Evolutionary conservation across 495 filamentous ascomycete genomes (phyloP).

Genomic region (Penicillium macrosclerotiorum): DNA sequence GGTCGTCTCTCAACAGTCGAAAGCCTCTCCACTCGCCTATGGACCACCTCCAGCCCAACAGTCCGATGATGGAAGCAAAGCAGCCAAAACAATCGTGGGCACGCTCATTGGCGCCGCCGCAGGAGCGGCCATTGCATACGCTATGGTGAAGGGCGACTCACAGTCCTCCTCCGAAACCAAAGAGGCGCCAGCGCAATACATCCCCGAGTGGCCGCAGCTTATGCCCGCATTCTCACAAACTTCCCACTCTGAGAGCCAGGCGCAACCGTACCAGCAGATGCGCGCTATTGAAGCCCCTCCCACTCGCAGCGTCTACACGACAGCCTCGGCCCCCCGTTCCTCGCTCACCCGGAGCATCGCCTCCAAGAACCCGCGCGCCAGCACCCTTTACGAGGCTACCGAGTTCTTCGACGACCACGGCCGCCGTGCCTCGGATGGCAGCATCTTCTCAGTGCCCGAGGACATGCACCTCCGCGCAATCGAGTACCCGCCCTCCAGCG

Average conservation of each 20-base stretch:
- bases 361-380: constrained; percentile 42
- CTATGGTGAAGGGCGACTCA: constrained; percentile 57
- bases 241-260: constrained; percentile 21
- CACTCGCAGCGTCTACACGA: constrained; percentile 33
- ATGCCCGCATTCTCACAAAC: constrained; percentile 27
- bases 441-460: constrained; percentile 33
- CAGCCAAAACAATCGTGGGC: constrained; percentile 62
- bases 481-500: constrained; percentile 37
- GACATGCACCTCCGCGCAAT: constrained; percentile 41
- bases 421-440: constrained; percentile 39
- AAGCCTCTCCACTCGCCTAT: constrained; percentile 29
- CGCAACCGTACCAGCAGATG: constrained; percentile 20
- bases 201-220: constrained; percentile 29
- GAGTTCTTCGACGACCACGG: constrained; percentile 38
- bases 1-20: constrained; percentile 26
- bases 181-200: constrained; percentile 23
- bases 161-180: constrained; percentile 20
- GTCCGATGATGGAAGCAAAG: constrained; percentile 38
- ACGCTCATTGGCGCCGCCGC: constrained; percentile 75
- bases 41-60: constrained; percentile 30
- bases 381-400: constrained; percentile 43
- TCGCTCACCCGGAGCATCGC: constrained; percentile 30
- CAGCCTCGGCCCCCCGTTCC: constrained; percentile 31
- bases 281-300: constrained; percentile 46
- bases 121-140: constrained; percentile 72